Percentiles rank a stretch among this genome's conserved stretches.
phyloP scores from a whole-genome alignment of 352 stramenopile species.

The Phytophthora nicotianae region DNA sequence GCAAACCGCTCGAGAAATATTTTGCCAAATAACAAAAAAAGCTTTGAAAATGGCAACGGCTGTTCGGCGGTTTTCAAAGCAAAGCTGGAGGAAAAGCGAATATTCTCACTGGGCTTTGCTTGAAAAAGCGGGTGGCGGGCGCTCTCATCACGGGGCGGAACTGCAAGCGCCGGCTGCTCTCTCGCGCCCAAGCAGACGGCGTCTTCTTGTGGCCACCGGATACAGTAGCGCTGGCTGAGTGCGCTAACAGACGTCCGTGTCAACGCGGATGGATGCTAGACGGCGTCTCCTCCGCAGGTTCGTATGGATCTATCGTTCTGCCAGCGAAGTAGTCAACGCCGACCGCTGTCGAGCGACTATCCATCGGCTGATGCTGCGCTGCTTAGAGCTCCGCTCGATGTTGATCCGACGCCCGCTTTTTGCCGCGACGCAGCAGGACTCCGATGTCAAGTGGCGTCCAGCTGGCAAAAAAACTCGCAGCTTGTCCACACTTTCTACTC shows the following conservation, averaged over 20 bases:
- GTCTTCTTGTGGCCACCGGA: constrained; percentile 19
- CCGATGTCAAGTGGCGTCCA: constrained; percentile 29
- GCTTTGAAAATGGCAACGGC: constrained; percentile 22
- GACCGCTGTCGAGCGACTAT: constrained; percentile 27
- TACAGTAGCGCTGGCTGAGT: constrained; percentile 5
- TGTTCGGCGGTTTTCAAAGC: constrained; percentile 34
- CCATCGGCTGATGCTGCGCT: constrained; percentile 19
- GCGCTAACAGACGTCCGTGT: constrained; percentile 13
- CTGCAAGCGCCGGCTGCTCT: constrained; percentile 32
- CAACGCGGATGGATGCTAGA: constrained; percentile 1
- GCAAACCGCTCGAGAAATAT: constrained; percentile 27
- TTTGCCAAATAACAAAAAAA: constrained; percentile 28
- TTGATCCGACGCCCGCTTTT: neutral
- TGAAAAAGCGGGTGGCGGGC: constrained; percentile 30
- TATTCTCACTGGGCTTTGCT: constrained; percentile 31
- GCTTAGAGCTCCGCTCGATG: constrained; percentile 3
- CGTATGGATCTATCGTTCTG: constrained; percentile 25
- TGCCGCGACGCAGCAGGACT: constrained; percentile 1
- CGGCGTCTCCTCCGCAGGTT: constrained; percentile 12
- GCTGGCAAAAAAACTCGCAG: constrained; percentile 15
- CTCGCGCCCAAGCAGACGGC: constrained; percentile 23
- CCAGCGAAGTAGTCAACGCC: neutral
- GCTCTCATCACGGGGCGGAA: constrained; percentile 15
- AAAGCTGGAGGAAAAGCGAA: constrained; percentile 19
- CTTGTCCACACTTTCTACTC: constrained; percentile 28